Evolutionary conservation across 169 alveolate species (phyloP).

Genomic region (Plasmodium fragile): DNA sequence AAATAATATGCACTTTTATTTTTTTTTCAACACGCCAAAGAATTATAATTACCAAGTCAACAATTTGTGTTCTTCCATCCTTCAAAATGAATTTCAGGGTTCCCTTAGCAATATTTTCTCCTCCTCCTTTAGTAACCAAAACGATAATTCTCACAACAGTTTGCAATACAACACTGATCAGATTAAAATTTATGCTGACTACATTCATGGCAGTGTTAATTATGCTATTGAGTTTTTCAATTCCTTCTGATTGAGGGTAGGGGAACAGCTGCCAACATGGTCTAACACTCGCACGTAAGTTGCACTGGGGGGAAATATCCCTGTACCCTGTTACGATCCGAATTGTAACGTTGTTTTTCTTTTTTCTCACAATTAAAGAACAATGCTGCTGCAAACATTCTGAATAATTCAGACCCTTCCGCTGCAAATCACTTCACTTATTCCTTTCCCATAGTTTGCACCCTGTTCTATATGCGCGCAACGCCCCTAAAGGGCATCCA

Average conservation of each 20-base stretch:
- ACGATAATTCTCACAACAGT: background rate
- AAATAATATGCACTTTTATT: conserved; percentile 24
- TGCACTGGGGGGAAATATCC: background rate
- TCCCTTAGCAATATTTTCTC: conserved; percentile 64
- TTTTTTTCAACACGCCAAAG: conserved; percentile 67
- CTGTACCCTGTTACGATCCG: background rate
- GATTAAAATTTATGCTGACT: conserved; percentile 32
- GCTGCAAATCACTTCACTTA: background rate
- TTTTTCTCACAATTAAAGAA: background rate
- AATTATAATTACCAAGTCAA: conserved; percentile 39
- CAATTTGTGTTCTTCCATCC: conserved; percentile 51
- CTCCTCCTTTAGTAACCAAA: conserved; percentile 16
- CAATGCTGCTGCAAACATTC: background rate
- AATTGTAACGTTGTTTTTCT: background rate
- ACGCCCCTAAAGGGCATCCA: background rate
- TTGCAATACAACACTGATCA: conserved; percentile 48
- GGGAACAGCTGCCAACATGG: background rate
- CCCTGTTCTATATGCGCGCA: background rate
- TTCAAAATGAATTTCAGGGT: conserved; percentile 62
- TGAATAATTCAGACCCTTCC: background rate
- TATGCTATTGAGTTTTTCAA: conserved; percentile 51
- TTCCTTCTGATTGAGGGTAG: background rate
- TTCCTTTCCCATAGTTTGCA: background rate
- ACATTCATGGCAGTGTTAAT: conserved; percentile 40
- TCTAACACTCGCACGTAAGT: background rate